A percentile compares a stretch with the other conserved stretches of the same genome.
These are phyloP conservation scores for Colletotrichum paranaense DNA, from an alignment of 2,329 filamentous ascomycete genomes.

Conservation along the genomic window DNA sequence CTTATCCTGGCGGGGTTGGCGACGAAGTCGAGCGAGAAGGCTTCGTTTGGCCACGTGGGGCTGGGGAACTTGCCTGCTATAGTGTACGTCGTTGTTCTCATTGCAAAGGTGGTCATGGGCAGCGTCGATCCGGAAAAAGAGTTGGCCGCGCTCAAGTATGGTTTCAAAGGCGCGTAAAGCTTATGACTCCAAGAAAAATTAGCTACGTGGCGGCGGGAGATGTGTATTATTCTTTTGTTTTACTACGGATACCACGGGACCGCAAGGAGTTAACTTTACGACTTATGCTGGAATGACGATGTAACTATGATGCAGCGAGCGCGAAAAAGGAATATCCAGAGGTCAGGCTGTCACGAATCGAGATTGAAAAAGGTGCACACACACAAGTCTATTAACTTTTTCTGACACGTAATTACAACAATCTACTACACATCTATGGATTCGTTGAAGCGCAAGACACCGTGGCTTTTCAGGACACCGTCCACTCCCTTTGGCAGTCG, in stretches of 20 bases:
- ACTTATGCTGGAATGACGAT: constrained; percentile 26
- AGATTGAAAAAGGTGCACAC: constrained; percentile 3
- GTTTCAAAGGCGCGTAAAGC: constrained; percentile 72
- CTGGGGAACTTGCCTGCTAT: constrained; percentile 65
- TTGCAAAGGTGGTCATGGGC: constrained; percentile 74
- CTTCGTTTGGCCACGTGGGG: constrained; percentile 51
- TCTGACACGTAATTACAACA: constrained; percentile 3
- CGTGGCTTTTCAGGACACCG: constrained; percentile 85
- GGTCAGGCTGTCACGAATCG: neutral
- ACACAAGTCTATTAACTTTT: constrained; percentile 22
- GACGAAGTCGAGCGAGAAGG: constrained; percentile 41
- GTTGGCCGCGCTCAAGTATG: constrained; percentile 71
- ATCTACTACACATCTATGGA: constrained; percentile 76
- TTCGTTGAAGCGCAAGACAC: constrained; percentile 92
- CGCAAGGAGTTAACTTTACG: neutral
- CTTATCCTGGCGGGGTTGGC: constrained; percentile 59
- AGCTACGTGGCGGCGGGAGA: neutral
- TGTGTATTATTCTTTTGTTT: neutral
- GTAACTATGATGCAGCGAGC: neutral
- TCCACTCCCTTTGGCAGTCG: constrained; percentile 85
- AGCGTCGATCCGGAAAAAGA: constrained; percentile 76
- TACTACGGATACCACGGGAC: neutral
- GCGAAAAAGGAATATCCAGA: neutral
- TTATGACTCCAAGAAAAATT: too few relatives aligned
- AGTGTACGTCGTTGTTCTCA: constrained; percentile 70